Evolutionary conservation across 495 filamentous ascomycete species (phyloP).

Genomic region (Aspergillus coremiiformis): DNA sequence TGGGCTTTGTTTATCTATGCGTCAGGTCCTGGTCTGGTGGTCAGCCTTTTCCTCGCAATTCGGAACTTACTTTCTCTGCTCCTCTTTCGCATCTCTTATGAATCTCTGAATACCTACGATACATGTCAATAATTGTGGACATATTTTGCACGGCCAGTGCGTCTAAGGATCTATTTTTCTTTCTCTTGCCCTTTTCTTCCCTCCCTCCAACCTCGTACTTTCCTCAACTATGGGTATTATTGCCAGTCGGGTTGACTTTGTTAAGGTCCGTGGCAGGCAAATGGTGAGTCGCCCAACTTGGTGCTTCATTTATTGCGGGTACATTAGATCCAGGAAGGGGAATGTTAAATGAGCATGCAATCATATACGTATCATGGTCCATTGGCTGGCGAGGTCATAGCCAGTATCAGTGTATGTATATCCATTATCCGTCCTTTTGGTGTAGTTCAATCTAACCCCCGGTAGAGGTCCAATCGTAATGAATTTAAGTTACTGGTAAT

Average conservation of each 20-base stretch:
- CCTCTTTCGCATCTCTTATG: not conserved
- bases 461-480: not conserved
- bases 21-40: constrained; percentile 10
- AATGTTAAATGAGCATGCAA: too few relatives aligned
- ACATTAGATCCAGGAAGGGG: too few relatives aligned
- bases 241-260: too few relatives aligned
- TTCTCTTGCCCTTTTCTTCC: too few relatives aligned
- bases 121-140: not conserved
- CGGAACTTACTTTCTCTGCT: constrained; percentile 3
- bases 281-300: too few relatives aligned
- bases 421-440: not conserved
- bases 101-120: not conserved
- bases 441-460: not conserved
- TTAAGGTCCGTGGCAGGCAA: too few relatives aligned
- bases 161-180: not conserved
- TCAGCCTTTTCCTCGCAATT: constrained; percentile 4
- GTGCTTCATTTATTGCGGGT: too few relatives aligned
- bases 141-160: not conserved
- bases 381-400: too few relatives aligned
- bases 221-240: too few relatives aligned
- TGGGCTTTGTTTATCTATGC: constrained; percentile 4
- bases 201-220: too few relatives aligned
- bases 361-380: too few relatives aligned
- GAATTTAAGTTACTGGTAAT: not conserved
- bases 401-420: too few relatives aligned